These are phyloP conservation scores for Botrytis porri DNA, from an alignment of 2,329 filamentous ascomycete species.

Conservation along the genomic window DNA sequence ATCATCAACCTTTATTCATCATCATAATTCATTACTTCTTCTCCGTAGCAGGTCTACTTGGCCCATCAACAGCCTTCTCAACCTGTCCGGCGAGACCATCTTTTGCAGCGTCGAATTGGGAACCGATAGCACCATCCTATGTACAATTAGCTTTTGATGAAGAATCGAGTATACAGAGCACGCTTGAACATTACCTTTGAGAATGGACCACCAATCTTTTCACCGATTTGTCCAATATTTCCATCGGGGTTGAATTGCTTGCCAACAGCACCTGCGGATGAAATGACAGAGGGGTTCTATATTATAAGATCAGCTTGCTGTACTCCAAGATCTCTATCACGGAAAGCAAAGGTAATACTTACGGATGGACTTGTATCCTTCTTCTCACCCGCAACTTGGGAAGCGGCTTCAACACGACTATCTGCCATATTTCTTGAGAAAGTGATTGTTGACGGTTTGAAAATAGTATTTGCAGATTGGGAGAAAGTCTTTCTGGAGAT, in stretches of 20 bases:
- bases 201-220: conserved; percentile 12
- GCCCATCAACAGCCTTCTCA: conserved; percentile 11
- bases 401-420: background rate
- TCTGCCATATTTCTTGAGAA: conserved; percentile 8
- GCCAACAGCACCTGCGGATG: conserved; percentile 1
- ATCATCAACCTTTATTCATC: background rate
- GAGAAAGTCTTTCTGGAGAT: conserved; percentile 4
- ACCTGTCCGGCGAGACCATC: conserved; percentile 12
- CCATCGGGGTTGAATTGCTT: conserved; percentile 8
- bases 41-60: conserved; percentile 12
- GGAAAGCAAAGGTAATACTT: background rate
- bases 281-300: background rate
- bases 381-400: conserved; percentile 2
- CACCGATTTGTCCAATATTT: conserved; percentile 7
- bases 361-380: conserved; percentile 1
- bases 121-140: conserved; percentile 5
- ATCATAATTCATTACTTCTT: background rate
- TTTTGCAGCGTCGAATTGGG: conserved; percentile 6
- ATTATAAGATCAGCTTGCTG: background rate
- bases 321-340: too few species aligned
- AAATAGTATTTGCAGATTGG: background rate
- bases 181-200: background rate
- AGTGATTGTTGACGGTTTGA: background rate
- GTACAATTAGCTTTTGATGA: background rate
- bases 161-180: fast-evolving